phyloP scores from a whole-genome alignment of 2,329 filamentous ascomycete species.

The Aspergillus ibericus region DNA sequence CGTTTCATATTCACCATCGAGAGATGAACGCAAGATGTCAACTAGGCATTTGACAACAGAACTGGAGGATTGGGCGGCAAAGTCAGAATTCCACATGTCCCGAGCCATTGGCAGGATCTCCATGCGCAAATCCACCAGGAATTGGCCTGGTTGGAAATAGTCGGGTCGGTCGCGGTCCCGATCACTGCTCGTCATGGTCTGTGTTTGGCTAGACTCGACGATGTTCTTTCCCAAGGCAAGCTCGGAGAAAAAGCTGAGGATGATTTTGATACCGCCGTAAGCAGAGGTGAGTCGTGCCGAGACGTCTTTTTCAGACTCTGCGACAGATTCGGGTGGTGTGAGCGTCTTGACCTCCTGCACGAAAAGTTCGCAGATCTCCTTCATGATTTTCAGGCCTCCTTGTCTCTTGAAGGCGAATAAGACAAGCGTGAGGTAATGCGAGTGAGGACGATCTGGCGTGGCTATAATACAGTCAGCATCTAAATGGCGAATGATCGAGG shows the following conservation, averaged over 20 bases:
- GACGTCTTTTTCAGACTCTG: conserved; percentile 40
- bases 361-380: conserved; percentile 70
- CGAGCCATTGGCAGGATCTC: conserved; percentile 73
- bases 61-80: conserved; percentile 77
- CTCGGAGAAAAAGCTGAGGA: conserved; percentile 76
- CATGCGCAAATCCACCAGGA: conserved; percentile 82
- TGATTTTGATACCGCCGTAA: conserved; percentile 71
- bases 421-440: conserved; percentile 66
- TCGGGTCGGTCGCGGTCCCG: conserved; percentile 58
- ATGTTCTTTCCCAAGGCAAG: conserved; percentile 77
- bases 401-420: conserved; percentile 83
- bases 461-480: conserved; percentile 25
- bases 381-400: conserved; percentile 72
- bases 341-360: conserved; percentile 57
- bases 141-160: conserved; percentile 68
- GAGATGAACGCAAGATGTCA: conserved; percentile 76
- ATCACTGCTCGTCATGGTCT: conserved; percentile 53
- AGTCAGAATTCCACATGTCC: conserved; percentile 79
- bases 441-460: conserved; percentile 51
- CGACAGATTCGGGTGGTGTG: conserved; percentile 44
- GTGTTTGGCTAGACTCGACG: conserved; percentile 69
- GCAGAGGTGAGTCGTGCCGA: conserved; percentile 51
- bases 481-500: background rate
- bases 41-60: conserved; percentile 76
- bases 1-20: conserved; percentile 73